Base-by-base conservation (phyloP, 768 basidiomycete genomes). In the Suillus spraguei region DNA sequence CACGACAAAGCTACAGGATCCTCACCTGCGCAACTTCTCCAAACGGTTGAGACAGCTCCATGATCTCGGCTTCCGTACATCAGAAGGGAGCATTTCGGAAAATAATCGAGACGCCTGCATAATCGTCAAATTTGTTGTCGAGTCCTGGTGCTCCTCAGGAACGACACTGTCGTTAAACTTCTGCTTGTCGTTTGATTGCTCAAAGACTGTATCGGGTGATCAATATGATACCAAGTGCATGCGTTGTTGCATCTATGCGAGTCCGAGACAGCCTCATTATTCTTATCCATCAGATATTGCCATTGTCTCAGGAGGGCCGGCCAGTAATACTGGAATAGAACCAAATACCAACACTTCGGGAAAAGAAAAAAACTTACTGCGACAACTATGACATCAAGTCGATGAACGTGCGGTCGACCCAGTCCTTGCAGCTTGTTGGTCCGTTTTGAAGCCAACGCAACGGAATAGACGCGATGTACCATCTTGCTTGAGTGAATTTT, bases 51-150 rank as follows among this genome's bases (percentile, higher is more conserved):
- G 95, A 95, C 2, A 88, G 80, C 14, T 82, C 80, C 3, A 74
- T 70, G 1, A 99, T 77, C 58, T 97, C 95, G 2, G 80, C 75
- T n/a, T 90, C 84, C 7, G 89, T 89, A 63, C 91, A 93, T 0
- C 88, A 85, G 70, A 94, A 99, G 0, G 95, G 82, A 17, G 99
- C 76, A 71, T 99, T 99, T n/a, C 97, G 93, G 5, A 99, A 71
- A 99, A 99, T 2, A 99, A 79, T 4, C 96, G 86, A 1, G 86
- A 83, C 0, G 95, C 96, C 63, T 84, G 82, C 5, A 6, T 77
- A 60, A 97, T 90, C 1, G 87, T 85, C 33, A 28, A 28, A 28
- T 74, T 68, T 64, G 78, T 77, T 1, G 69, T 67, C 3, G 75
- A 67, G 58, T 86, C 82, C 24, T 76, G 71, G 5, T 38, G 38